Base-by-base conservation (phyloP, 345 rosid species). In the Physaria fendleri region DNA sequence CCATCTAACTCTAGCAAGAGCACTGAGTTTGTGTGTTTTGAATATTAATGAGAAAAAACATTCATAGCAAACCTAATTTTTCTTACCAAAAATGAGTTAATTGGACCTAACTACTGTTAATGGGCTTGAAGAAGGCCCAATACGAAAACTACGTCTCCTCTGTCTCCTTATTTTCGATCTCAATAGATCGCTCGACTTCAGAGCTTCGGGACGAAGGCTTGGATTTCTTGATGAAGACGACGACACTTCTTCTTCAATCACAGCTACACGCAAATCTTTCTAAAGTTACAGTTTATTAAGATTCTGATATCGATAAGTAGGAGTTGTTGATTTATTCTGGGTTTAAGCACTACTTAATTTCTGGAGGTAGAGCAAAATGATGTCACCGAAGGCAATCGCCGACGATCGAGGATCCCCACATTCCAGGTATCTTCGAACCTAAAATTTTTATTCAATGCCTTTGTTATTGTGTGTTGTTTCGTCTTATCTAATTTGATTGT, bases 381-480 rank as follows among this genome's bases (percentile, higher is more conserved):
- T 83, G 86, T 83, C 96, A 49, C 91, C 96, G 37, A 82, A 69
- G 72, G 86, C 65, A 79, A 68, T 67, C 61, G 69, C 85, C 45
- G 96, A 88, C 34, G 95, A 82, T 81, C 82, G 95, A 67, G 92
- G 82, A 63, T 88, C 95, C 62, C 30, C 88, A 54, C 78, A 85
- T 57, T 79, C 75, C 78, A 78, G 92, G 98, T 88, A 63, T 16
- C 27, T 35, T 58, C 22, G 6, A 6, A 11, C 10, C 28, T 0
- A 6, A 29, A 41, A 0, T 17, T 6, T 57, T 21, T 22, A 35
- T 45, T 56, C 2, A 4, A 6, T 3, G 6, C 3, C 7, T 41
- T 7, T 33, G n/a, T 2, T 5, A 2, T 32, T 5, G 2, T 6
- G 16, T 42, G 35, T 29, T 17, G 1, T 55, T 45, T 18, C 45